phyloP scores from a whole-genome alignment of 164 flowering plant genomes.

The Tetrastigma voinierianum region DNA sequence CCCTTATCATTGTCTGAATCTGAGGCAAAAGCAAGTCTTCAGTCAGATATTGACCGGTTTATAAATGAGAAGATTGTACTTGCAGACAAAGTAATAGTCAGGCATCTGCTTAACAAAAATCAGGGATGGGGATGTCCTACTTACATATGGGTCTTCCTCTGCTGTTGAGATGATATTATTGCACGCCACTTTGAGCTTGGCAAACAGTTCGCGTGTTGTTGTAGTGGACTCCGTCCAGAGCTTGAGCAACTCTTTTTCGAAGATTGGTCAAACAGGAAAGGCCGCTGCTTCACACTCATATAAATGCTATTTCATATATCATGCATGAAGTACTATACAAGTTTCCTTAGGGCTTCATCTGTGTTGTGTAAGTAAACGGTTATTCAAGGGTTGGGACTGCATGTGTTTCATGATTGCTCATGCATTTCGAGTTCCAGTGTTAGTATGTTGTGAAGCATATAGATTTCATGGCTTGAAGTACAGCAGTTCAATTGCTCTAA shows the following conservation, averaged over 20 bases:
- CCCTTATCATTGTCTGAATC: conserved; percentile 66
- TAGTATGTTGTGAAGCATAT: conserved; percentile 93
- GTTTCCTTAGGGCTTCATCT: conserved; percentile 84
- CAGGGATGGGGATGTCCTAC: conserved; percentile 90
- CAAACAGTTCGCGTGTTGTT: conserved; percentile 79
- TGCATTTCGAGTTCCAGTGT: conserved; percentile 80
- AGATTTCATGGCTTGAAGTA: conserved; percentile 91
- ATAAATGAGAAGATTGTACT: conserved; percentile 79
- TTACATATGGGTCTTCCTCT: conserved; percentile 76
- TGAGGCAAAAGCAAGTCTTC: conserved; percentile 73
- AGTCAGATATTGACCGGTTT: conserved; percentile 69
- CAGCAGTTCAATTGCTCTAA: conserved; percentile 95
- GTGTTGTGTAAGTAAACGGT: conserved; percentile 84
- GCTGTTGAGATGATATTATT: conserved; percentile 81
- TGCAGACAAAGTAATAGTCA: conserved; percentile 82
- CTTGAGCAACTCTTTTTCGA: conserved; percentile 72
- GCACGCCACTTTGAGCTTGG: conserved; percentile 88
- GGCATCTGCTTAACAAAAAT: conserved; percentile 86
- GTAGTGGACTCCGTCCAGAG: conserved; percentile 94
- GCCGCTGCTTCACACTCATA: conserved; percentile 77
- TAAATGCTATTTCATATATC: conserved; percentile 84
- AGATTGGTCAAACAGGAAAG: conserved; percentile 73
- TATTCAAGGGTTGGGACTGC: conserved; percentile 95
- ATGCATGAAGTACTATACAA: conserved; percentile 91
- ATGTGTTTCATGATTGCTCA: conserved; percentile 95